These are phyloP conservation scores for Phycomyces nitens DNA, from an alignment of 192 early-diverging fungal species.

Conservation along the genomic window DNA sequence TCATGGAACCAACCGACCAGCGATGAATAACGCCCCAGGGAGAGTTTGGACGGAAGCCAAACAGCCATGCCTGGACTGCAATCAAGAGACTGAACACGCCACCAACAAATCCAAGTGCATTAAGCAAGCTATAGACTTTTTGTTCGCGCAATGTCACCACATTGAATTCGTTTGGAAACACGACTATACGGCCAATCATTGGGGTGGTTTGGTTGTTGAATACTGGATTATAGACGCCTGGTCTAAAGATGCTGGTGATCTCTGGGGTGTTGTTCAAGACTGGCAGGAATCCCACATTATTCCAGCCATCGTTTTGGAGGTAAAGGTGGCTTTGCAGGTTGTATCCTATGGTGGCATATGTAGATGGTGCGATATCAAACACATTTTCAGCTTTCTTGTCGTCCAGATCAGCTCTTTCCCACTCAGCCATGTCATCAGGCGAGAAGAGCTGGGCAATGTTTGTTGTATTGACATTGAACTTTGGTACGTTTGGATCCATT, in stretches of 20 bases:
- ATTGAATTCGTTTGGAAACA: conserved; percentile 14
- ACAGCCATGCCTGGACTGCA: conserved; percentile 10
- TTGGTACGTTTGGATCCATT: conserved; percentile 28
- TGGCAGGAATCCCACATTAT: conserved; percentile 31
- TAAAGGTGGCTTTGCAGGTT: conserved; percentile 19
- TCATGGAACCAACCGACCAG: conserved; percentile 17
- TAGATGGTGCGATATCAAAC: conserved; percentile 22
- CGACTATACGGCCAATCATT: conserved; percentile 16
- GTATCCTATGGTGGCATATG: conserved; percentile 18
- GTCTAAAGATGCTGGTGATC: conserved; percentile 15
- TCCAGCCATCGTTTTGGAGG: conserved; percentile 26
- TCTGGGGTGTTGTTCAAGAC: conserved; percentile 22
- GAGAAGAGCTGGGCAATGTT: background rate
- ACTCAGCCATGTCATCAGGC: background rate
- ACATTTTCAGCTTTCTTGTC: conserved; percentile 15
- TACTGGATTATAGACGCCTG: conserved; percentile 5
- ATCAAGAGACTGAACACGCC: conserved; percentile 14
- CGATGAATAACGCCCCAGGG: conserved; percentile 24
- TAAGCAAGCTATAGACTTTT: conserved; percentile 13
- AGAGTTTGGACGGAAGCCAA: conserved; percentile 22
- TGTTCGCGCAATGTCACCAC: background rate
- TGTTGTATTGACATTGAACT: conserved; percentile 5
- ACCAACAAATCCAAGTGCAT: conserved; percentile 17
- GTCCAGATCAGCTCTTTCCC: conserved; percentile 17
- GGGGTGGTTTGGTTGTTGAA: background rate